Conservation (phyloP, 1,284 basidiomycete species). For the Melampsora americana region DNA sequence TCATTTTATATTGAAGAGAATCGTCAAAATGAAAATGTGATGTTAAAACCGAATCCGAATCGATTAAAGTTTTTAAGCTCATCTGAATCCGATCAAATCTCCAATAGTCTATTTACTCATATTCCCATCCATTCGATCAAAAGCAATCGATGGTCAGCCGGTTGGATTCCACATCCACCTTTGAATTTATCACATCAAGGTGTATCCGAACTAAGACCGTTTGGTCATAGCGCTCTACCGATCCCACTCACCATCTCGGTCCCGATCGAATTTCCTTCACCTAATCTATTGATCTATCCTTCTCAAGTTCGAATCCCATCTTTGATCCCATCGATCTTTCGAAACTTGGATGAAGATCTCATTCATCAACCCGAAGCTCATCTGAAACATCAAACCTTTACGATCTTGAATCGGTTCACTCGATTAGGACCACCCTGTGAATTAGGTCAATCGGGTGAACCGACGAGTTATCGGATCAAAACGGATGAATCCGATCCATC, state of each 20-base stretch:
- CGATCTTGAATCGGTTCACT: constrained; percentile 48
- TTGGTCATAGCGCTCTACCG: constrained; percentile 48
- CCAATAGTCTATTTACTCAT: background rate
- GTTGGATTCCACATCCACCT: constrained; percentile 36
- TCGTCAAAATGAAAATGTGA: background rate
- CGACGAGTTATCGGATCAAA: constrained; percentile 48
- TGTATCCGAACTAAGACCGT: constrained; percentile 45
- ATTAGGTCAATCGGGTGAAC: constrained; percentile 49
- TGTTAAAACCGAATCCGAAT: constrained; percentile 1
- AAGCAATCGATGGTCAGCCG: constrained; percentile 33
- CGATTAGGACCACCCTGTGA: constrained; percentile 51
- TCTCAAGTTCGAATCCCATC: constrained; percentile 45
- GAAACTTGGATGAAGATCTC: constrained; percentile 24
- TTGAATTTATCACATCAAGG: background rate
- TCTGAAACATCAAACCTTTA: constrained; percentile 43
- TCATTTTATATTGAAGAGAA: constrained; percentile 11
- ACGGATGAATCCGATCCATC: constrained; percentile 12
- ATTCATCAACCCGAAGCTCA: constrained; percentile 44
- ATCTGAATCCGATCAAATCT: background rate
- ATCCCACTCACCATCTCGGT: constrained; percentile 48
- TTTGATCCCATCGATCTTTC: constrained; percentile 45
- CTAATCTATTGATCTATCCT: constrained; percentile 37
- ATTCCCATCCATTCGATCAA: constrained; percentile 13
- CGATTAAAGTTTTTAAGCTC: background rate
- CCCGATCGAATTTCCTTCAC: constrained; percentile 45